Conservation (phyloP, 176 grass and related monocot species). For the Raddia guianensis region DNA sequence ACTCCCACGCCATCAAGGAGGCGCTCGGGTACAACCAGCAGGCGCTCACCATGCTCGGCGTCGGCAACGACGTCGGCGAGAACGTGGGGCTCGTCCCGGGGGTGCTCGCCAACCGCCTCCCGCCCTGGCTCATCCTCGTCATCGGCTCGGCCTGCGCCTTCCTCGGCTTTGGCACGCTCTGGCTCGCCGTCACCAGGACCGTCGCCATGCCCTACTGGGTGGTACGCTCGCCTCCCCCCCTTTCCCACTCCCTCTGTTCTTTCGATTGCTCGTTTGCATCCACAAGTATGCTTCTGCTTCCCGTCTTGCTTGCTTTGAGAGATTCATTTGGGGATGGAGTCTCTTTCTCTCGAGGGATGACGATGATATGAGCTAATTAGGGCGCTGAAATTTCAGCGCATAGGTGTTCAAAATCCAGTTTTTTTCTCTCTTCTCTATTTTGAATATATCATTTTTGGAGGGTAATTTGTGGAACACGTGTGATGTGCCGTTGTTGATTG, state of each 20-base stretch:
- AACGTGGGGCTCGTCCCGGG: constrained; percentile 79
- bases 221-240: constrained; percentile 44
- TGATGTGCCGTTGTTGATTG: neutral
- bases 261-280: neutral
- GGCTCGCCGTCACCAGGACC: constrained; percentile 82
- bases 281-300: neutral
- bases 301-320: constrained; percentile 13
- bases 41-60: constrained; percentile 83
- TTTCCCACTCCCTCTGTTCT: neutral
- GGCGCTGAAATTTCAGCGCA: neutral
- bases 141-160: constrained; percentile 78
- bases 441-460: neutral
- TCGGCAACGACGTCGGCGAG: constrained; percentile 90
- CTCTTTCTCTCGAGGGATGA: neutral
- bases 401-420: neutral
- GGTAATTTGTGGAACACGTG: neutral
- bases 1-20: constrained; percentile 69
- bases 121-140: constrained; percentile 75
- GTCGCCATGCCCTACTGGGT: constrained; percentile 74
- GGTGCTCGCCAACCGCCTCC: constrained; percentile 68
- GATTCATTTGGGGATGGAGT: neutral
- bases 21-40: constrained; percentile 73
- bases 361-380: neutral
- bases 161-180: constrained; percentile 78
- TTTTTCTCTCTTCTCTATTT: neutral